Conservation (phyloP, 2,329 filamentous ascomycete genomes). For the Leptographium wingfieldii region DNA sequence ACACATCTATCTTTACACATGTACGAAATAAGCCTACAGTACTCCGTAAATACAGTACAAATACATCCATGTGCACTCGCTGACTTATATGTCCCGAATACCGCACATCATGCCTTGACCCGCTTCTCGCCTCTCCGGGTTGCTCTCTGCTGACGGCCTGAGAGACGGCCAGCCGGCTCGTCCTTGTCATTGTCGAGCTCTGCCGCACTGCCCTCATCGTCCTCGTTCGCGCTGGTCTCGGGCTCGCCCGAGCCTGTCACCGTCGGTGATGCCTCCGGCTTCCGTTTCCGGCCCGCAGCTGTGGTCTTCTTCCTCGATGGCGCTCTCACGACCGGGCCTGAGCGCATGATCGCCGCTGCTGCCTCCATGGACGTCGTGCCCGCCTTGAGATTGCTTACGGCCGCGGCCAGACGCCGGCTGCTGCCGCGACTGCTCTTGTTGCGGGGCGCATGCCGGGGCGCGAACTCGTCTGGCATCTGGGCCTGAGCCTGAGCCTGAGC, state of each 20-base stretch:
- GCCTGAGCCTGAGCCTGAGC: neutral
- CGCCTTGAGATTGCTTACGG: slow-evolving; percentile 19
- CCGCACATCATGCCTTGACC: neutral
- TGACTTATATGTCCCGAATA: too few relatives aligned
- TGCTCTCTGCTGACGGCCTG: neutral
- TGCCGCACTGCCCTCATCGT: neutral
- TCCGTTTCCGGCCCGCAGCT: neutral
- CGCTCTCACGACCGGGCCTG: neutral
- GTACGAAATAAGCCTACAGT: too few relatives aligned
- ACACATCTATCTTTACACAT: too few relatives aligned
- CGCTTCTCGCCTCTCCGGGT: neutral
- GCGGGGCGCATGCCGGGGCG: slow-evolving; percentile 16
- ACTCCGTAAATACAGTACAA: too few relatives aligned
- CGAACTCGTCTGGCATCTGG: slow-evolving; percentile 14
- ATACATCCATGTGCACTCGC: too few relatives aligned
- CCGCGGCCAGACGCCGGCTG: slow-evolving; percentile 19
- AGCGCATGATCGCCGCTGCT: neutral
- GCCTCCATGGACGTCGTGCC: slow-evolving; percentile 10
- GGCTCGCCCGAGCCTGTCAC: neutral
- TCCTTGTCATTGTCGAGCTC: neutral
- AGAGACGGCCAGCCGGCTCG: neutral
- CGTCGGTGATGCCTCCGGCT: neutral
- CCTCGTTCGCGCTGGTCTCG: neutral
- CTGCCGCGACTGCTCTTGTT: slow-evolving; percentile 14
- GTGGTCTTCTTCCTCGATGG: neutral